Evolutionary conservation across 2,329 filamentous ascomycete genomes (phyloP).

Genomic region (Stemphylium beticola): DNA sequence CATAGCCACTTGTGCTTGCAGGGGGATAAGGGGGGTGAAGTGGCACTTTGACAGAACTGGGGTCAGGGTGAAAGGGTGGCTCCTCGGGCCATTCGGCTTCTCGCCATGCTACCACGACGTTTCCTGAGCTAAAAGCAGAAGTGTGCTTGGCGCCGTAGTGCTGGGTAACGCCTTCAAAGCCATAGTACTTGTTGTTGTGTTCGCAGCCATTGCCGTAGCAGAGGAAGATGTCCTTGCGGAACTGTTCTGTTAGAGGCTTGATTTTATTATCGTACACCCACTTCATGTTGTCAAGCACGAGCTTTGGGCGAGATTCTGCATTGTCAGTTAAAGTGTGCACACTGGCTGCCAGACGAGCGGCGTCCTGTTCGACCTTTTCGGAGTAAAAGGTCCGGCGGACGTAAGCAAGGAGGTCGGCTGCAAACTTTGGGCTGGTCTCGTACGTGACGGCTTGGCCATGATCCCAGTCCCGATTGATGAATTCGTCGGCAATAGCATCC

Average conservation of each 20-base stretch:
- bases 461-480: conserved; percentile 70
- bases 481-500: conserved; percentile 70
- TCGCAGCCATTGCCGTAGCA: conserved; percentile 70
- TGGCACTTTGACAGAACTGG: conserved; percentile 53
- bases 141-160: conserved; percentile 87
- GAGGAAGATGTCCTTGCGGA: conserved; percentile 75
- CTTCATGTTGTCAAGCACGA: conserved; percentile 85
- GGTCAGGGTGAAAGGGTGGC: conserved; percentile 73
- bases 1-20: conserved; percentile 32
- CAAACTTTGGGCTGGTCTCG: conserved; percentile 71
- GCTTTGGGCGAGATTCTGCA: conserved; percentile 62
- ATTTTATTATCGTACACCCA: conserved; percentile 82
- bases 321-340: conserved; percentile 10
- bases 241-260: conserved; percentile 69
- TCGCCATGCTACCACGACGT: conserved; percentile 76
- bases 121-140: conserved; percentile 70
- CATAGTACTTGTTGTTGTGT: conserved; percentile 69
- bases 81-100: conserved; percentile 77
- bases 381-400: conserved; percentile 72
- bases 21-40: conserved; percentile 40
- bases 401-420: conserved; percentile 72
- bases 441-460: conserved; percentile 67
- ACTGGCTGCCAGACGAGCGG: conserved; percentile 33
- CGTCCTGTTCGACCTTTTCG: conserved; percentile 62
- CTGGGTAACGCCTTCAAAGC: conserved; percentile 79